Evolutionary conservation across 2,329 filamentous ascomycete genomes (phyloP), one percentile per base, ranked within the genome.

Genomic region (Talaromyces sp.): DNA sequence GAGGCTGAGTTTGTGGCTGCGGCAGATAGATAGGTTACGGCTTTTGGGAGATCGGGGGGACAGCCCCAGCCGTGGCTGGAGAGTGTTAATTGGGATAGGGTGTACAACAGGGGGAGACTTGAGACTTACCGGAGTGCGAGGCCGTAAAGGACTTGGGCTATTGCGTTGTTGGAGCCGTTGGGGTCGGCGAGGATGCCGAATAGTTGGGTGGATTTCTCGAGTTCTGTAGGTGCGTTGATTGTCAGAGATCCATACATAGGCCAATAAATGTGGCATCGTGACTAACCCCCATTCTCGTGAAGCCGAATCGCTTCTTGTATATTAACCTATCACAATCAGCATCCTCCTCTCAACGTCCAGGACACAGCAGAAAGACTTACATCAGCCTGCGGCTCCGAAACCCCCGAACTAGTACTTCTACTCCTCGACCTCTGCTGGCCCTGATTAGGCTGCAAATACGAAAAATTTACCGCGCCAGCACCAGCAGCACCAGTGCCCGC

Each of bases 251-350:
- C 24, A 22, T 11, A 5, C 14, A 27, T 31, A 1, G 27, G 27
- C 7, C 27, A 31, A 31, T 31, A 5, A 13, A 37, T 37, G 9
- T 37, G 3, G 11, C 35, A 13, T 33, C 43, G 24, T 33, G 43
- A 67, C 77, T 69, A 71, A 85, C 84, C 81, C 65, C 94, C 94
- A 56, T 83, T 84, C 79, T 99, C 95, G 76, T 99, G 95, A 69
- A 98, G 83, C 67, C 90, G 86, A 75, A 99, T 99, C n/a, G 95
- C 95, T 79, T 96, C 89, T 78, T 97, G 94, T 66, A 99, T 97
- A 77, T 91, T 89, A 66, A 74, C 64, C 78, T 80, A 68, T 49
- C 39, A 7, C 22, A 14, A 52, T 52, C 14, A 62, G 37, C n/a
- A 54, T 8, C 24, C n/a, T 22, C 31, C 22, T 19, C 1, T 6